Evolutionary conservation across 495 filamentous ascomycete species (phyloP).

Genomic region (Poronia punctata): DNA sequence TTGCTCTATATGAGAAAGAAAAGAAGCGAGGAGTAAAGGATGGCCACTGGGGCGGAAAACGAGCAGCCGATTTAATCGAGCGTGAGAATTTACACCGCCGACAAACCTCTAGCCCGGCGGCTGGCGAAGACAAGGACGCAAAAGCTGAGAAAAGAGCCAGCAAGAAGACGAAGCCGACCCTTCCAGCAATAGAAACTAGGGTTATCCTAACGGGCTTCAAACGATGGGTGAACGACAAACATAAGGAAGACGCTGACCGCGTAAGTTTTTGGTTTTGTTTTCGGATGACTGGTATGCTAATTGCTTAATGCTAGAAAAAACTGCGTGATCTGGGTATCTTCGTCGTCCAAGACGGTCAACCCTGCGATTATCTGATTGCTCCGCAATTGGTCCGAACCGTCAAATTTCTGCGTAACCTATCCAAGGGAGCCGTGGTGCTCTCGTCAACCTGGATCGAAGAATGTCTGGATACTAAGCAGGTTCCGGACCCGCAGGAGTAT

Average conservation of each 20-base stretch:
- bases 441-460: constrained; percentile 70
- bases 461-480: constrained; percentile 52
- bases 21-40: constrained; percentile 68
- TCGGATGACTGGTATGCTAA: constrained; percentile 19
- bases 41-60: constrained; percentile 66
- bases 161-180: constrained; percentile 57
- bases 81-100: constrained; percentile 32
- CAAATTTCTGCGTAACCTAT: constrained; percentile 86
- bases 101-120: constrained; percentile 27
- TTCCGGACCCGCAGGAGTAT: constrained; percentile 54
- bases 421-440: constrained; percentile 66
- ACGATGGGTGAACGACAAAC: constrained; percentile 59
- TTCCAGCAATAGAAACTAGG: constrained; percentile 56
- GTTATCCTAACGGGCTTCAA: constrained; percentile 74
- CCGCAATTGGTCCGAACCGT: constrained; percentile 78
- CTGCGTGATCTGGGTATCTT: constrained; percentile 78
- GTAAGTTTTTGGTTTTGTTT: constrained; percentile 53
- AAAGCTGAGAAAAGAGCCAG: constrained; percentile 42
- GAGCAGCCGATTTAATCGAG: constrained; percentile 50
- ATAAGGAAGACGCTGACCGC: constrained; percentile 70
- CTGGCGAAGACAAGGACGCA: constrained; percentile 44
- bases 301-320: constrained; percentile 51
- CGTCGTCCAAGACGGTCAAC: constrained; percentile 63
- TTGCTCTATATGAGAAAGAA: constrained; percentile 88
- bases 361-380: constrained; percentile 80